A percentile compares a stretch with the other conserved stretches of the same genome.
phyloP scores from a whole-genome alignment of 164 flowering plant species.

The Vitis labrusca region DNA sequence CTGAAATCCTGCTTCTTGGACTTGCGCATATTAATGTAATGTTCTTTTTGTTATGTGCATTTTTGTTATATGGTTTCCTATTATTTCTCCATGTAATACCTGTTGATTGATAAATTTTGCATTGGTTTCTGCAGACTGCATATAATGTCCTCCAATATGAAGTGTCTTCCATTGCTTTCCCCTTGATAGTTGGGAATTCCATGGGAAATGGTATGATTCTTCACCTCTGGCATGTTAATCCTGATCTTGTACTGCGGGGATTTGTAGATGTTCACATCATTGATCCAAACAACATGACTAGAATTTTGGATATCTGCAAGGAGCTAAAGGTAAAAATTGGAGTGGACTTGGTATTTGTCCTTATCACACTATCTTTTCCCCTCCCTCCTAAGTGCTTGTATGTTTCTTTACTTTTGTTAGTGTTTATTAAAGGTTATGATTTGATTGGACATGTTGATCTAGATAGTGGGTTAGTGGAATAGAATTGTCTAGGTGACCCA shows the following conservation, averaged over 20 bases:
- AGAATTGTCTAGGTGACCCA: too few relatives aligned
- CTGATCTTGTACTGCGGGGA: conserved; percentile 63
- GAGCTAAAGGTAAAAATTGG: conserved; percentile 66
- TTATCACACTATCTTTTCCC: neutral
- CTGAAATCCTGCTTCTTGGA: conserved; percentile 76
- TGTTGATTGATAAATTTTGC: conserved; percentile 10
- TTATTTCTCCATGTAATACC: neutral
- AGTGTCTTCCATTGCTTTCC: conserved; percentile 62
- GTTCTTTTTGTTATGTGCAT: neutral
- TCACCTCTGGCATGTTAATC: conserved; percentile 74
- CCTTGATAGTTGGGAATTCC: conserved; percentile 45
- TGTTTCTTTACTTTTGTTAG: neutral
- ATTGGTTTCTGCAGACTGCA: conserved; percentile 59
- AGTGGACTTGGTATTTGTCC: neutral
- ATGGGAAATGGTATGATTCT: conserved; percentile 44
- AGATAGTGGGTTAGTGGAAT: too few relatives aligned
- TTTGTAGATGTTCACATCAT: conserved; percentile 41
- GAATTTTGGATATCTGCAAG: conserved; percentile 64
- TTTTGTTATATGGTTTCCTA: neutral
- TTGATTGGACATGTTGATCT: too few relatives aligned
- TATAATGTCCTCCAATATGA: conserved; percentile 83
- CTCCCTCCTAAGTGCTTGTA: neutral
- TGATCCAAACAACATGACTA: conserved; percentile 49
- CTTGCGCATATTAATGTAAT: conserved; percentile 81
- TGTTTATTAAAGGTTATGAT: too few relatives aligned